Conservation (phyloP, 2,329 filamentous ascomycete species). For the Cladosporium sp. region DNA sequence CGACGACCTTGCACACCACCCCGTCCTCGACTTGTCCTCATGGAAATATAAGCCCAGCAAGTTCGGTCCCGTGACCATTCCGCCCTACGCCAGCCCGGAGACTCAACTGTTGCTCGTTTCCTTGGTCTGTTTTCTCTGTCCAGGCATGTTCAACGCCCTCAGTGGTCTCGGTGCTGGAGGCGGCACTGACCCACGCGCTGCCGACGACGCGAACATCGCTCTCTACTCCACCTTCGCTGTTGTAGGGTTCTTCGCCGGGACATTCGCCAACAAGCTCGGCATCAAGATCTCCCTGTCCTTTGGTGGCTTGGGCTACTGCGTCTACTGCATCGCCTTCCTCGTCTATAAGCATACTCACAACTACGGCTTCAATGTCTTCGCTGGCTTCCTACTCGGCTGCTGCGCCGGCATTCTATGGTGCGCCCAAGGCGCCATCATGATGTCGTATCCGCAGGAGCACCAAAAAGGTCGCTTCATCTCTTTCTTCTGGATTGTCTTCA, state of each 20-base stretch:
- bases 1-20: neutral
- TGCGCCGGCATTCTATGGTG: slow-evolving; percentile 81
- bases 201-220: slow-evolving; percentile 59
- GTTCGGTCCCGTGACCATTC: slow-evolving; percentile 30
- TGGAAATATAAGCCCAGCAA: neutral
- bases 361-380: slow-evolving; percentile 71
- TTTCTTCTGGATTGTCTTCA: slow-evolving; percentile 95
- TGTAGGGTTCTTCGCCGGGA: slow-evolving; percentile 65
- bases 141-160: slow-evolving; percentile 51
- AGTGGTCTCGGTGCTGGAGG: slow-evolving; percentile 53
- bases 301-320: slow-evolving; percentile 52
- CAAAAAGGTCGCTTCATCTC: slow-evolving; percentile 87
- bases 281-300: slow-evolving; percentile 67
- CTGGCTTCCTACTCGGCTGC: slow-evolving; percentile 72
- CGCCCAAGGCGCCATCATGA: slow-evolving; percentile 82
- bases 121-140: slow-evolving; percentile 36
- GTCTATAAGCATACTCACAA: slow-evolving; percentile 68
- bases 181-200: slow-evolving; percentile 35
- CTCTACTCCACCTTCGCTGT: slow-evolving; percentile 71
- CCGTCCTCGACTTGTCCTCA: neutral
- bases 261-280: slow-evolving; percentile 73
- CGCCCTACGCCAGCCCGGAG: slow-evolving; percentile 52
- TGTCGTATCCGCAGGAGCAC: slow-evolving; percentile 79
- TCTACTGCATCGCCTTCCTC: slow-evolving; percentile 63
- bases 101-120: slow-evolving; percentile 44